These are phyloP conservation scores for Pneumocystis oryctolagi DNA, from an alignment of 1,139 yeast species.

Conservation along the genomic window DNA sequence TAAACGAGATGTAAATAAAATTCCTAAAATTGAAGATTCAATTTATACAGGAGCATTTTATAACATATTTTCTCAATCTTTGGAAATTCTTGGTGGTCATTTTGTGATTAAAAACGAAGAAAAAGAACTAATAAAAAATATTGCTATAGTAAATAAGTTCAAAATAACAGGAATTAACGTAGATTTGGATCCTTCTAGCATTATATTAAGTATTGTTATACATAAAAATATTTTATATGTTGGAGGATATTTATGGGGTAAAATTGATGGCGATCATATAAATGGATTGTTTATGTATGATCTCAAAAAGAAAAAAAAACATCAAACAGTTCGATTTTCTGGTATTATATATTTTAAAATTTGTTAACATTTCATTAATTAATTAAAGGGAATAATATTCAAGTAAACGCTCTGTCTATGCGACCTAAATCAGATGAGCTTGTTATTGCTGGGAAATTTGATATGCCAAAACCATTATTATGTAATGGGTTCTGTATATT, in stretches of 20 bases:
- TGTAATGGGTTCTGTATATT: constrained; percentile 59
- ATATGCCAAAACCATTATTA: constrained; percentile 40
- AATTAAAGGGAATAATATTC: constrained; percentile 21
- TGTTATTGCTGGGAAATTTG: constrained; percentile 66
- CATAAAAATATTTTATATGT: constrained; percentile 26
- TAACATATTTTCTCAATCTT: constrained; percentile 4
- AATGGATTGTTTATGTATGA: constrained; percentile 41
- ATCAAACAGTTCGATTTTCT: constrained; percentile 36
- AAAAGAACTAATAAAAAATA: constrained; percentile 3
- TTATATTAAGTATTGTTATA: constrained; percentile 5
- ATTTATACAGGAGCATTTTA: constrained; percentile 7
- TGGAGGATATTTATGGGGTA: constrained; percentile 39
- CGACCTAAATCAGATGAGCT: constrained; percentile 38
- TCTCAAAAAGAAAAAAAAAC: constrained; percentile 26
- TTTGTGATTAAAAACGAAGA: not conserved
- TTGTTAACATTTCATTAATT: not conserved
- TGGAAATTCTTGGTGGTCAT: constrained; percentile 9
- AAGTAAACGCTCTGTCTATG: constrained; percentile 40
- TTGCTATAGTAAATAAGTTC: constrained; percentile 6
- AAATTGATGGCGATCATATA: constrained; percentile 18
- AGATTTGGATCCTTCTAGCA: constrained; percentile 5
- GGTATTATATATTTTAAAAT: constrained; percentile 18
- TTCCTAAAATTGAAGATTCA: not conserved
- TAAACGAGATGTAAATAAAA: not conserved
- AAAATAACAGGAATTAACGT: constrained; percentile 2